Percentiles rank a stretch among this genome's conserved stretches.
phyloP scores from a whole-genome alignment of 768 basidiomycete genomes.

The Sarcodon sp. region DNA sequence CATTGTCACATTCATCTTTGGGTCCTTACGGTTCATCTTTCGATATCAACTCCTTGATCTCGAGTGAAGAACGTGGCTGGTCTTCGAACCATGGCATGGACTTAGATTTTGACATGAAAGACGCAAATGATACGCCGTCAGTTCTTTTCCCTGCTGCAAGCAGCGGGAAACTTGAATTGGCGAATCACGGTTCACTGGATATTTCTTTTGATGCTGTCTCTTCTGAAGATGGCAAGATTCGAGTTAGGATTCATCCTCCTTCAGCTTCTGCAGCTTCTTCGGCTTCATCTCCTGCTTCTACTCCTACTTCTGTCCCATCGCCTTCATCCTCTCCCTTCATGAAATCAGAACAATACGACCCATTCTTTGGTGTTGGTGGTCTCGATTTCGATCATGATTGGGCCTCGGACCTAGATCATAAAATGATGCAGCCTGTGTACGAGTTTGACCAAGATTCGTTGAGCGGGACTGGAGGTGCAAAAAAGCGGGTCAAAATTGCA shows the following conservation, averaged over 20 bases:
- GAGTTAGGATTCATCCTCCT: conserved; percentile 55
- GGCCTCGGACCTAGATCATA: conserved; percentile 8
- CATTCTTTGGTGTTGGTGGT: conserved; percentile 45
- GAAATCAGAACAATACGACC: conserved; percentile 23
- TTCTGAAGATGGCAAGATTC: conserved; percentile 57
- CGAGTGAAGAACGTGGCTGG: conserved; percentile 33
- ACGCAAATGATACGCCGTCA: conserved; percentile 12
- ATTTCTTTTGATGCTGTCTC: conserved; percentile 63
- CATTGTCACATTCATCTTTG: conserved; percentile 23
- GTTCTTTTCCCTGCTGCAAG: conserved; percentile 18
- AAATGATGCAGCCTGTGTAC: conserved; percentile 3
- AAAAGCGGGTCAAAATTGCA: conserved; percentile 52
- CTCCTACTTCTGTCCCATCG: conserved; percentile 14
- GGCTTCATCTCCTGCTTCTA: conserved; percentile 24
- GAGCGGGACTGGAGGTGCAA: conserved; percentile 14
- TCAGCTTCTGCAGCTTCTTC: conserved; percentile 23
- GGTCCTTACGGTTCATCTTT: conserved; percentile 26
- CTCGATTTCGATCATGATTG: conserved; percentile 13
- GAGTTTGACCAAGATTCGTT: conserved; percentile 7
- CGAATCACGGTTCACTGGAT: conserved; percentile 42
- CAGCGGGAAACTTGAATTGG: conserved; percentile 42
- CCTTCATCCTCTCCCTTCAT: conserved; percentile 12
- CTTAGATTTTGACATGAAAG: conserved; percentile 15
- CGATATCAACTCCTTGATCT: conserved; percentile 15
- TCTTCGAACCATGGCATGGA: conserved; percentile 14